Evolutionary conservation across 2,329 filamentous ascomycete genomes (phyloP).

Genomic region (Stemphylium lycopersici): DNA sequence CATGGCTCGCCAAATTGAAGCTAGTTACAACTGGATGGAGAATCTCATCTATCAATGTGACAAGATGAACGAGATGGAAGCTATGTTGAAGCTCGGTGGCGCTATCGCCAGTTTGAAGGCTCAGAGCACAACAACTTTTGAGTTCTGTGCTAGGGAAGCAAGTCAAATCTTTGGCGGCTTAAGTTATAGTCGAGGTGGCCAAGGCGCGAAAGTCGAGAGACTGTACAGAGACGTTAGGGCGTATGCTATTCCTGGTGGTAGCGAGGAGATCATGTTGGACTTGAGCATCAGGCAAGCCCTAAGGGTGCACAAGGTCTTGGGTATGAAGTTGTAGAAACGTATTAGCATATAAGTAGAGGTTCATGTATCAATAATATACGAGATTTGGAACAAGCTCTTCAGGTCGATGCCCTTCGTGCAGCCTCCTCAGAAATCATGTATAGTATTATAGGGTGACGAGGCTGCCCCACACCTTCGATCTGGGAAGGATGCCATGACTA

Average conservation of each 20-base stretch:
- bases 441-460: no score
- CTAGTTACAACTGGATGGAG: conserved; percentile 96
- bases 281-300: conserved; percentile 90
- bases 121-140: conserved; percentile 90
- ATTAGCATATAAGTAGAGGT: background rate
- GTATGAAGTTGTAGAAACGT: conserved; percentile 82
- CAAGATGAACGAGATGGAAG: conserved; percentile 91
- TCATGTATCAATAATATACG: background rate
- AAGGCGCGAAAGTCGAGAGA: conserved; percentile 93
- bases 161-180: conserved; percentile 97
- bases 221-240: conserved; percentile 94
- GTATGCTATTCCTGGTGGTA: conserved; percentile 92
- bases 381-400: no score
- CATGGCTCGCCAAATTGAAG: conserved; percentile 98
- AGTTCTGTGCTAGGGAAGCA: conserved; percentile 96
- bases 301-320: conserved; percentile 85
- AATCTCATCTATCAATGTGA: conserved; percentile 92
- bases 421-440: no score
- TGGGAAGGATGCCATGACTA: no score
- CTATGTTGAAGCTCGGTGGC: conserved; percentile 93
- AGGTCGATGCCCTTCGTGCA: no score
- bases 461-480: no score
- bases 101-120: conserved; percentile 94
- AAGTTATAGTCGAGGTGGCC: conserved; percentile 89
- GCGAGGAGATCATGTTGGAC: conserved; percentile 98